phyloP scores from a whole-genome alignment of 176 grass and related monocot species.

The Rhipidocladum racemiflorum region DNA sequence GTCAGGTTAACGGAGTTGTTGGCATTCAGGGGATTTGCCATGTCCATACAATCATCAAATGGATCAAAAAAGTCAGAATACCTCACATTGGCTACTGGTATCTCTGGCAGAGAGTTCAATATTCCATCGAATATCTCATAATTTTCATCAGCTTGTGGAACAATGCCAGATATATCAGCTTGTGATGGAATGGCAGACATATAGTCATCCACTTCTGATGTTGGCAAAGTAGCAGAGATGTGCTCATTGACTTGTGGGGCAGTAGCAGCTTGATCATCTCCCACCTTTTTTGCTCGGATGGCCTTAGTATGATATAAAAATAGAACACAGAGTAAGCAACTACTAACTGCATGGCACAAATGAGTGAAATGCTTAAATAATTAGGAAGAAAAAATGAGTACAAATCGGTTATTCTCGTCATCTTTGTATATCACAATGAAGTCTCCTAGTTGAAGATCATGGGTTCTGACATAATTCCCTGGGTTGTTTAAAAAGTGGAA shows the following conservation, averaged over 20 bases:
- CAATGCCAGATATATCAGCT: constrained; percentile 41
- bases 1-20: constrained; percentile 35
- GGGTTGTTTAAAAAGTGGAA: constrained; percentile 6
- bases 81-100: constrained; percentile 58
- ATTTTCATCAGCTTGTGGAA: constrained; percentile 44
- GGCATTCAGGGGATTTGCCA: constrained; percentile 31
- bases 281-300: constrained; percentile 76
- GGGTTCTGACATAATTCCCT: constrained; percentile 79
- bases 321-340: constrained; percentile 12
- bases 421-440: constrained; percentile 95
- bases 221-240: constrained; percentile 16
- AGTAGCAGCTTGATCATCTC: constrained; percentile 21
- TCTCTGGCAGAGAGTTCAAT: constrained; percentile 83
- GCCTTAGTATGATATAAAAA: constrained; percentile 47
- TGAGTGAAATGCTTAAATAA: neutral
- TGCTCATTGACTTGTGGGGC: constrained; percentile 38
- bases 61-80: constrained; percentile 84
- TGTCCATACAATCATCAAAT: constrained; percentile 54
- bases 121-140: constrained; percentile 70
- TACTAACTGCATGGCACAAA: neutral
- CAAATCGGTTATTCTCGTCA: constrained; percentile 65
- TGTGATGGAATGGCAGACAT: constrained; percentile 16
- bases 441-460: constrained; percentile 76
- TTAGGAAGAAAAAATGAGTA: constrained; percentile 26
- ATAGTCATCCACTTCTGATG: constrained; percentile 34